Percentiles rank a stretch among this genome's conserved stretches.
Conservation (phyloP, 768 basidiomycete species). For the Suillus variegatus region DNA sequence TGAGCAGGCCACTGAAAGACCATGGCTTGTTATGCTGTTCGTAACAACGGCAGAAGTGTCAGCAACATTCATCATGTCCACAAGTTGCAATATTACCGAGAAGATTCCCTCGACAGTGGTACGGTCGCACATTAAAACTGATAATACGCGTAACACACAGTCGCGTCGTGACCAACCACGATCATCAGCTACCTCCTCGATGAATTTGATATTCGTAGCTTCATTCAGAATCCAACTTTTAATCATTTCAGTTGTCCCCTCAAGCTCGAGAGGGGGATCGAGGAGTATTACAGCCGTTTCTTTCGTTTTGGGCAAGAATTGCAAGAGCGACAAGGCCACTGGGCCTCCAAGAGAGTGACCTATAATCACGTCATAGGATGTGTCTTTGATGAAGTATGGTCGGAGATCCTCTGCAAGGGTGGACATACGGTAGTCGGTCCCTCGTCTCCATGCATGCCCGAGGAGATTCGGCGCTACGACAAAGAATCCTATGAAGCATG, state of each 20-base stretch:
- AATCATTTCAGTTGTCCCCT: background rate
- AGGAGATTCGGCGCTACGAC: conserved; percentile 22
- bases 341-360: conserved; percentile 22
- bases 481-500: conserved; percentile 15
- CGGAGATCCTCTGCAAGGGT: conserved; percentile 16
- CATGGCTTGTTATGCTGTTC: conserved; percentile 19
- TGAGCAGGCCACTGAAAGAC: conserved; percentile 16
- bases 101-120: background rate
- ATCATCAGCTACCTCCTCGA: conserved; percentile 1
- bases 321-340: conserved; percentile 17
- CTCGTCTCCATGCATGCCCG: conserved; percentile 15
- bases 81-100: background rate
- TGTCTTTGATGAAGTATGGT: conserved; percentile 12
- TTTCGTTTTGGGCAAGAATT: conserved; percentile 12
- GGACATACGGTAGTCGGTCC: conserved; percentile 12
- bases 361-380: conserved; percentile 19
- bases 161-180: conserved; percentile 18
- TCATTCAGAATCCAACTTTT: background rate
- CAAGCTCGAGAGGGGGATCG: conserved; percentile 14
- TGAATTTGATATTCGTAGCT: background rate
- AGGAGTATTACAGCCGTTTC: conserved; percentile 11
- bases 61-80: background rate
- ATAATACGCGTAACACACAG: conserved; percentile 4
- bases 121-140: conserved; percentile 12
- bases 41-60: background rate